Base-by-base conservation (phyloP, 2,329 filamentous ascomycete species). In the Aspergillus sp. region DNA sequence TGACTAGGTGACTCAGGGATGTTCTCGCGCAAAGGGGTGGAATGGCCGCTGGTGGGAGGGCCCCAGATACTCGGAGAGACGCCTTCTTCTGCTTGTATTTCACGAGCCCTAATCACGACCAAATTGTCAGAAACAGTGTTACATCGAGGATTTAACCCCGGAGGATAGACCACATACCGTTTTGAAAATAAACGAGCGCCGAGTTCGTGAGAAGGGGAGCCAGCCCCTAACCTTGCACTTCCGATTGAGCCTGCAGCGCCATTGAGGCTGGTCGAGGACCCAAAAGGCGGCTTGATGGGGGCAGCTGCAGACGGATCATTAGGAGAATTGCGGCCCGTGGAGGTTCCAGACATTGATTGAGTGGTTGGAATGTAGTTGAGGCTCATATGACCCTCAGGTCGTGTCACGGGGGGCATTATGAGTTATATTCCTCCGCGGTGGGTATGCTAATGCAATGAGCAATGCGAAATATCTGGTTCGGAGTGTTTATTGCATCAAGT, bases 11-110 rank as follows among this genome's bases (percentile, higher is more conserved):
- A 97, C 80, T 99, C 95, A 66, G 94, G 93, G 64, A 99, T 98
- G 68, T 94, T 97, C 81, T 98, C 95, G 73, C 95, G 92, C 55
- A 99, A 86, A 69, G 95, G 95, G 47, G 94, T 97, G 22, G 94
- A 97, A 78, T 97, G 94, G 67, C 94, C 95, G 76, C 94, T 97
- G 59, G 94, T 97, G 53, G 95, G 94, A 68, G 95, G 94, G 11
- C 95, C 93, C 95, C 95, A 98, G 48, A 90, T 89, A 73, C 89
- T 77, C 86, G 84, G 73, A 84, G 89, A 75, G 83, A 97, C 84
- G 55, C 93, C 93, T 85, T 98, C 94, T 81, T 97, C 93, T 58
- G 93, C 93, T 81, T 98, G 94, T 65, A 98, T 97, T 79, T 99
- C 95, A 77, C 95, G 87, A 68, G 95, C 93, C 75, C 94, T 97